A percentile compares a stretch with the other conserved stretches of the same genome.
phyloP scores from a whole-genome alignment of 1,284 basidiomycete genomes.

The Leucoagaricus sp. region DNA sequence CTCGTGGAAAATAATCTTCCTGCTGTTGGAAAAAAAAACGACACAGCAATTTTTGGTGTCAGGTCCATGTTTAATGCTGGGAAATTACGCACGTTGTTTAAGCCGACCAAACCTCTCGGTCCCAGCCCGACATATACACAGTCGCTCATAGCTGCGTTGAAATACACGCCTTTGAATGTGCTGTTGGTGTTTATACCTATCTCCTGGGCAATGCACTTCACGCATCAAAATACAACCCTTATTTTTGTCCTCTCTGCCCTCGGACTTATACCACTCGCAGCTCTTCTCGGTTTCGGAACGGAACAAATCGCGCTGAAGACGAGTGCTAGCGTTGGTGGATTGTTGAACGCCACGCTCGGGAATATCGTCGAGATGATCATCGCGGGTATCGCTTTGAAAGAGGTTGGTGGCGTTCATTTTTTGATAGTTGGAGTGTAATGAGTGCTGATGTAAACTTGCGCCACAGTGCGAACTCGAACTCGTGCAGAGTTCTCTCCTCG shows the following conservation, averaged over 20 bases:
- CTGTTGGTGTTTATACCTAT: slow-evolving; percentile 54
- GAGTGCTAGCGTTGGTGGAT: slow-evolving; percentile 57
- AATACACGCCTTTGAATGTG: slow-evolving; percentile 47
- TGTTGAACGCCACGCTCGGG: slow-evolving; percentile 65
- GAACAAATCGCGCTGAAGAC: slow-evolving; percentile 62
- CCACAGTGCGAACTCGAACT: slow-evolving; percentile 59
- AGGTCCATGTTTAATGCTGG: slow-evolving; percentile 16
- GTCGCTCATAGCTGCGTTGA: slow-evolving; percentile 37
- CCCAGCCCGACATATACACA: slow-evolving; percentile 37
- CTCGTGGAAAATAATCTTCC: background rate
- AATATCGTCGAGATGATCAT: slow-evolving; percentile 59
- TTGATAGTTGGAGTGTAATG: slow-evolving; percentile 25
- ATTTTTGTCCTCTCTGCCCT: slow-evolving; percentile 54
- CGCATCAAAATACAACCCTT: slow-evolving; percentile 50
- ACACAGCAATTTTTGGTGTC: slow-evolving; percentile 3
- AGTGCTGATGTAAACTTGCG: slow-evolving; percentile 26
- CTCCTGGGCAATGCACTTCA: slow-evolving; percentile 59
- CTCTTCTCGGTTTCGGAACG: slow-evolving; percentile 64
- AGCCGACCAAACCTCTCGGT: slow-evolving; percentile 33
- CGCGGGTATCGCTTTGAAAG: slow-evolving; percentile 42
- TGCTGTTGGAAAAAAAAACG: too few species aligned
- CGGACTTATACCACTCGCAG: slow-evolving; percentile 53
- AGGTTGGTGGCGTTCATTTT: slow-evolving; percentile 26
- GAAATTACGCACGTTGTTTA: slow-evolving; percentile 35
- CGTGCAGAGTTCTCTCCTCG: slow-evolving; percentile 64